Conservation (phyloP, 371 early-diverging fungal genomes). For the Apophysomyces ossiformis region DNA sequence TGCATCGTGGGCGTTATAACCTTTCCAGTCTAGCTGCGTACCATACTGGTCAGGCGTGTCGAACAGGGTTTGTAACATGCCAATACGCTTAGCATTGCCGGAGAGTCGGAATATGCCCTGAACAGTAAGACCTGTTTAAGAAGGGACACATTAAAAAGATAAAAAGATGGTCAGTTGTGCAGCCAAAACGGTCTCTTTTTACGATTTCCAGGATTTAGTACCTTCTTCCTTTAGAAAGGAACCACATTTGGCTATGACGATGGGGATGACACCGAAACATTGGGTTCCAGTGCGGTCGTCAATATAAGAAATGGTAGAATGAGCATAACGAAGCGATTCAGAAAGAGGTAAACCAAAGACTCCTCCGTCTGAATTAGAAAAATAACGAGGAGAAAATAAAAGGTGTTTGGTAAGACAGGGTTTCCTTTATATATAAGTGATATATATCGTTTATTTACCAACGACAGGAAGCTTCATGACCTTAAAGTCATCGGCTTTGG, state of each 20-base stretch:
- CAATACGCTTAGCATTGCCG: conserved; percentile 67
- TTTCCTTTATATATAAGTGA: neutral
- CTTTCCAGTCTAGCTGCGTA: conserved; percentile 55
- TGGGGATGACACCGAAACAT: conserved; percentile 56
- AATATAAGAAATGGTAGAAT: conserved; percentile 39
- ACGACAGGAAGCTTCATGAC: conserved; percentile 20
- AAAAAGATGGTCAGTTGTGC: neutral
- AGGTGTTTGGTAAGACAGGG: neutral
- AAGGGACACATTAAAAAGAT: too few species aligned
- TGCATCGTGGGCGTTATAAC: conserved; percentile 68
- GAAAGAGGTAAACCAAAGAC: conserved; percentile 45
- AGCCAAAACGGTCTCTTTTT: neutral
- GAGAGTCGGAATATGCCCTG: conserved; percentile 69
- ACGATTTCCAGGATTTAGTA: conserved; percentile 16
- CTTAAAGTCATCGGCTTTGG: conserved; percentile 21
- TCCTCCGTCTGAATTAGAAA: conserved; percentile 25
- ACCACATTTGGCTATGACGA: conserved; percentile 61
- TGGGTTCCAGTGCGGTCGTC: conserved; percentile 28
- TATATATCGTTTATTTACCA: conserved; percentile 13
- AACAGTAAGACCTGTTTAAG: conserved; percentile 31
- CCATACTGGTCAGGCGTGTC: conserved; percentile 61
- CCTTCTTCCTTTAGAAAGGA: conserved; percentile 60
- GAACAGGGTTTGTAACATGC: conserved; percentile 59
- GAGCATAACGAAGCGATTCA: conserved; percentile 44
- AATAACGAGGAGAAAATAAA: neutral